Percentiles rank a stretch among this genome's conserved stretches.
Evolutionary conservation across 768 basidiomycete species (phyloP).

Genomic region (Trametes cubensis): DNA sequence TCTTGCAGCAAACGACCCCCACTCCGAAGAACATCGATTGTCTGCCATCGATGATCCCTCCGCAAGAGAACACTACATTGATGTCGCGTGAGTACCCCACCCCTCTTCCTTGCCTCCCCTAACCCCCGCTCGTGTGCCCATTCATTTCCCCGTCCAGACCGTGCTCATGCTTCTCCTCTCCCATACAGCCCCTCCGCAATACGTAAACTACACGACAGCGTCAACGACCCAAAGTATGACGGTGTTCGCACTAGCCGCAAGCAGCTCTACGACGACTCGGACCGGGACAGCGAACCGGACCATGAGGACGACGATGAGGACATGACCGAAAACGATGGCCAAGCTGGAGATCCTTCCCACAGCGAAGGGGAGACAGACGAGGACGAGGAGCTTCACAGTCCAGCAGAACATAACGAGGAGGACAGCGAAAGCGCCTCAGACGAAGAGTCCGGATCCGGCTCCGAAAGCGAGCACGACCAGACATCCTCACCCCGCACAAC

Average conservation of each 20-base stretch:
- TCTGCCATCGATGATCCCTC: conserved; percentile 37
- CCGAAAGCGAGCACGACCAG: conserved; percentile 26
- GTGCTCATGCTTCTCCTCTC: conserved; percentile 3
- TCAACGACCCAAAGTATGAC: conserved; percentile 80
- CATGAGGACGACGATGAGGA: conserved; percentile 30
- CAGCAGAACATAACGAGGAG: conserved; percentile 25
- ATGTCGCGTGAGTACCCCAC: conserved; percentile 69
- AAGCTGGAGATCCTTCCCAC: not conserved
- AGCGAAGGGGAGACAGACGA: conserved; percentile 18
- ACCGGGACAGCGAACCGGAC: conserved; percentile 26
- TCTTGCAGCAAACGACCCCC: conserved; percentile 47
- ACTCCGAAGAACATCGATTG: conserved; percentile 40
- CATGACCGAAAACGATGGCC: conserved; percentile 13
- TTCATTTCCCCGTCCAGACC: conserved; percentile 1
- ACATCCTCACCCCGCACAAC: conserved; percentile 13
- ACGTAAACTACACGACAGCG: conserved; percentile 62
- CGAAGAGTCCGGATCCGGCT: conserved; percentile 7
- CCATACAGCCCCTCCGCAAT: conserved; percentile 64
- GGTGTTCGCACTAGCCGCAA: conserved; percentile 67
- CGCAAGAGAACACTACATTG: conserved; percentile 77
- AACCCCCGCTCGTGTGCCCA: conserved; percentile 3
- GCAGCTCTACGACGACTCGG: conserved; percentile 49
- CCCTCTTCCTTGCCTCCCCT: not conserved
- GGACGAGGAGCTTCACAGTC: conserved; percentile 23
- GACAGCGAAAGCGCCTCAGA: conserved; percentile 24